Base-by-base conservation (phyloP, 352 stramenopile genomes). In the Pythium plurisporium region DNA sequence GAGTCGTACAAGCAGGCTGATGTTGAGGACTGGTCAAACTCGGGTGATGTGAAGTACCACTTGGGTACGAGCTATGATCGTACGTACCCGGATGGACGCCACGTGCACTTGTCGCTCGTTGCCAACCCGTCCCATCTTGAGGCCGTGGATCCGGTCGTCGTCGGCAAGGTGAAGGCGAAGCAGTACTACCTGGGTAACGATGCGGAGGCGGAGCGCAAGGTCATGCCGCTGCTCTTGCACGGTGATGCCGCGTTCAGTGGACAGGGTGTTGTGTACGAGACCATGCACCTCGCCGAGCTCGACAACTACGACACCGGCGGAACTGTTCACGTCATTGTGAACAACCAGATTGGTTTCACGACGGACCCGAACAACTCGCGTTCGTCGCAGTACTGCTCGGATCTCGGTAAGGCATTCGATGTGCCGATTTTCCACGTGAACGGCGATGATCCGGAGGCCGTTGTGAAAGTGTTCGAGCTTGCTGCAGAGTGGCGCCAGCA, bases 51-150 rank as follows among this genome's bases (percentile, higher is more conserved):
- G 23, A 73, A 76, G 10, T 95, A 94, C 37, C 87, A 96, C 53
- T 70, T 96, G 37, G 87, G 86, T 53, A 92, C 84, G 25, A 86
- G 79, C 19, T 91, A 10, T 46, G 77, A 20, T 67, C 89, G 40
- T 67, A 81, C 50, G 87, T 86, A 76, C 76, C 65, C 34, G 89
- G 72, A 20, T 82, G 79, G 5, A 79, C 78, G 8, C 41, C 59
- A 5, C 57, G 93, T 37, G 78, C 70, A 94, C 59, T 78, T 94
- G 10, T 87, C 83, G 37, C 82, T 99, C 40, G 86, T 98, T 9
- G 94, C 97, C 12, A 99, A 99, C 70, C 97, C 97, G 26, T 99
- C 94, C 17, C 97, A 99, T 70, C 74, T 99, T 14, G 97, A 99
- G 73, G 97, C 96, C 34, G 97, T 99, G 23, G 97, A 99, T 71